These are phyloP conservation scores for Conoideocrella luteorostrata DNA, from an alignment of 2,329 filamentous ascomycete species.

Conservation along the genomic window DNA sequence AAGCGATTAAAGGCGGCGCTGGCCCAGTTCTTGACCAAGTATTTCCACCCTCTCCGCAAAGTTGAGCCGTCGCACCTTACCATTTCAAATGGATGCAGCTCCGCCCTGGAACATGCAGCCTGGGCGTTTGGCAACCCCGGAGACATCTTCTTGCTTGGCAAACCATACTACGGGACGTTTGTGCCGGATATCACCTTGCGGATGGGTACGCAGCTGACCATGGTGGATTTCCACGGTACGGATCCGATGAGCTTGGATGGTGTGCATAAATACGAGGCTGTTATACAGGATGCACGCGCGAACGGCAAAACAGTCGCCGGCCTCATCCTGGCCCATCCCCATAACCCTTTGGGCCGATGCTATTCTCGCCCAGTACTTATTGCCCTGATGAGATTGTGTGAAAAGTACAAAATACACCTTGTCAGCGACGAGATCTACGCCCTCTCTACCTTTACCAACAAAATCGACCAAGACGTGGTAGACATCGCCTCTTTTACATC, in stretches of 20 bases:
- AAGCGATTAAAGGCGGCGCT: slow-evolving; percentile 25
- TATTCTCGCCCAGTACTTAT: slow-evolving; percentile 34
- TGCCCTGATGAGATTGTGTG: slow-evolving; percentile 39
- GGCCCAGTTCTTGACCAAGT: slow-evolving; percentile 28
- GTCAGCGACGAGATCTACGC: slow-evolving; percentile 47
- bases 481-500: slow-evolving; percentile 36
- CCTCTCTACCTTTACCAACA: slow-evolving; percentile 42
- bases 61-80: slow-evolving; percentile 27
- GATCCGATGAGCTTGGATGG: slow-evolving; percentile 37
- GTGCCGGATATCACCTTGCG: slow-evolving; percentile 37
- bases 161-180: slow-evolving; percentile 44
- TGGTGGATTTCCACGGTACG: slow-evolving; percentile 35
- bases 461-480: slow-evolving; percentile 16
- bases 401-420: slow-evolving; percentile 38
- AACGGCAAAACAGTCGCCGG: slow-evolving; percentile 35
- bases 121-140: slow-evolving; percentile 34
- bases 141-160: slow-evolving; percentile 33
- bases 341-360: slow-evolving; percentile 46
- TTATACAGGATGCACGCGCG: slow-evolving; percentile 29
- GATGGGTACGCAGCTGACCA: slow-evolving; percentile 33
- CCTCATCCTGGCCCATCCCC: slow-evolving; percentile 44
- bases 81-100: slow-evolving; percentile 34
- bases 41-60: slow-evolving; percentile 21
- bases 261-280: slow-evolving; percentile 38
- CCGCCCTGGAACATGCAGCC: slow-evolving; percentile 33